Base-by-base conservation (phyloP, 2,329 filamentous ascomycete genomes). In the Nothophoma quercina region DNA sequence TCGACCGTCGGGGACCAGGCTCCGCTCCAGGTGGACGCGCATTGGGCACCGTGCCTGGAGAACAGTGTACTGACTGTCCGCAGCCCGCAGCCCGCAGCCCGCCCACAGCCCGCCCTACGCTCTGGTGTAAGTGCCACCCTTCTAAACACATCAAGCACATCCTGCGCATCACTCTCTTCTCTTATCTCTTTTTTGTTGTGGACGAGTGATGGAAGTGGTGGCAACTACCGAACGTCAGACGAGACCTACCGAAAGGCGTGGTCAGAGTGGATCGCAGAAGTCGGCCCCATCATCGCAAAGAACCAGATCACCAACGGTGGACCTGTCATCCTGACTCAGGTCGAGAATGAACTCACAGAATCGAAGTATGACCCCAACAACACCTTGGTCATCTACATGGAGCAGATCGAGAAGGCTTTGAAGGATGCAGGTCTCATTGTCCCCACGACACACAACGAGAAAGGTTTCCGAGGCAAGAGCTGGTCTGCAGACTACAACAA, bases 401-500 rank as follows among this genome's bases (percentile, higher is more conserved):
- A 82, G 55, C 79, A 83, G 60, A 56, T 83, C 10, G 71, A 81
- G 40, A 62, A 71, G 3, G 79, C 78, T 1, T 81, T 81, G 53
- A 65, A 70, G 19, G 73, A 75, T 1, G 77, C 75, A 3, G 81
- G 80, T 0, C 71, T 84, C 12, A 72, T 80, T 3, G 79, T 84
- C 1, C 82, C 81, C 2, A 73, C 77, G 22, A 77, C 77, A 0
- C 73, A 77, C 55, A 84, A 84, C 41, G 80, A 83, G 51, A 82
- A 83, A 50, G 80, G 80, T 0, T 75, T 80, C 65, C 71, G 80
- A 25, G 67, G 69, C 2, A 62, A 76, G 53, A 81, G 79, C 15
- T 84, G 81, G 82, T 82, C 80, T 8, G 80, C 77, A 0, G 82
- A 84, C 55, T 85, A 84, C 61, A 59, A 82, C 30, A 73, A 84